Evolutionary conservation across 768 basidiomycete genomes (phyloP).

Genomic region (Tulasnella sp.): DNA sequence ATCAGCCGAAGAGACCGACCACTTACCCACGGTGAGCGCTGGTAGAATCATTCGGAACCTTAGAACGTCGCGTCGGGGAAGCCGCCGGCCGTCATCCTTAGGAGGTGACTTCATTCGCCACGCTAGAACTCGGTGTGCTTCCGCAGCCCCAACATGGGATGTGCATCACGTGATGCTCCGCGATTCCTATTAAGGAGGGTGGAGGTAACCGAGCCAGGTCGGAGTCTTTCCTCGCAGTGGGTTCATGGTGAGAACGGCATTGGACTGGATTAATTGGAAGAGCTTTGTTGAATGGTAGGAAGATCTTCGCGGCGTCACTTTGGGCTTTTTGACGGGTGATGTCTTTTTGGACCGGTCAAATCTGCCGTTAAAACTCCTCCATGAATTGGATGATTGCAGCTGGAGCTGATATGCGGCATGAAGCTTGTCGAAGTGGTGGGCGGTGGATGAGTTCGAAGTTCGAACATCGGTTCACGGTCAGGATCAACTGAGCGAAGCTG

Average conservation of each 20-base stretch:
- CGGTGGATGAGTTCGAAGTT: not conserved
- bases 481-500: not conserved
- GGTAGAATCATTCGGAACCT: not conserved
- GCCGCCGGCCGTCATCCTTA: not conserved
- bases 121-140: not conserved
- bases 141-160: not conserved
- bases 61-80: not conserved
- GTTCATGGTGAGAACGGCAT: not conserved
- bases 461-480: not conserved
- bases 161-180: not conserved
- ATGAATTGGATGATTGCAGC: not conserved
- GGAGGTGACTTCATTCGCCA: not conserved
- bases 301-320: not conserved
- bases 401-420: not conserved
- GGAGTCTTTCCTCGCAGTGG: not conserved
- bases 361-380: not conserved
- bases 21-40: slow-evolving; percentile 1
- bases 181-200: slow-evolving; percentile 40
- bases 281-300: not conserved
- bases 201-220: not conserved
- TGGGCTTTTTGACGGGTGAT: not conserved
- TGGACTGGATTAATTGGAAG: not conserved
- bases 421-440: not conserved
- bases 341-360: not conserved
- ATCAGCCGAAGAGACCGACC: not conserved